A percentile compares a stretch with the other conserved stretches of the same genome.
Evolutionary conservation across 2,329 filamentous ascomycete species (phyloP).

Genomic region (Alternaria gansuensis): DNA sequence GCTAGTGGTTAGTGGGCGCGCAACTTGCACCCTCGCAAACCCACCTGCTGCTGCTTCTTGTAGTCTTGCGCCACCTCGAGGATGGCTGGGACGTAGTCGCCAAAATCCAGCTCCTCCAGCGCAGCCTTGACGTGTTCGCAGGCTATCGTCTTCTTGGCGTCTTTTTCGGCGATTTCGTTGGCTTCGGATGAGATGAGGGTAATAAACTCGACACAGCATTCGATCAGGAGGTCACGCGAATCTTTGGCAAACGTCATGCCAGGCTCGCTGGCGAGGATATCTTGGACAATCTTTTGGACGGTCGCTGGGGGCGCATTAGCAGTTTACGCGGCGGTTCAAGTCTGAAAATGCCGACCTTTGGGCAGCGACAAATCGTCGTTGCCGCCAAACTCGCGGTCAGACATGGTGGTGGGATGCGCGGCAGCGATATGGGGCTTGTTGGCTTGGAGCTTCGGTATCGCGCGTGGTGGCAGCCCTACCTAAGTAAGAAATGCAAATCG

Average conservation of each 20-base stretch:
- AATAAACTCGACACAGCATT: conserved; percentile 99
- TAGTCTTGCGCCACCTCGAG: conserved; percentile 87
- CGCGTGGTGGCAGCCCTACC: conserved; percentile 12
- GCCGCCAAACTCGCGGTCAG: conserved; percentile 56
- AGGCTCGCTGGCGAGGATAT: conserved; percentile 81
- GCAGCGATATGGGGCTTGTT: conserved; percentile 14
- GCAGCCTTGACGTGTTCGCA: conserved; percentile 98
- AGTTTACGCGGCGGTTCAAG: neutral
- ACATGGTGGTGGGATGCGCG: conserved; percentile 47
- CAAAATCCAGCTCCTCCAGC: conserved; percentile 89
- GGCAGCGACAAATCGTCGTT: conserved; percentile 56
- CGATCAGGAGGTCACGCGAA: conserved; percentile 91
- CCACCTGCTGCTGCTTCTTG: conserved; percentile 89
- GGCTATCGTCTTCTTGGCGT: conserved; percentile 98
- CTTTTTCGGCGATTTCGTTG: conserved; percentile 98
- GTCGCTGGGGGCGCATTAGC: conserved; percentile 61
- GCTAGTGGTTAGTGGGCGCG: conserved; percentile 6
- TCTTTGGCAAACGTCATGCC: conserved; percentile 93
- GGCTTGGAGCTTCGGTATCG: conserved; percentile 17
- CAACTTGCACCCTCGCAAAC: conserved; percentile 33
- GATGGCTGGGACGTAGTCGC: conserved; percentile 89
- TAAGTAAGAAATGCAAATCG: conserved; percentile 18
- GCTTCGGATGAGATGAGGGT: conserved; percentile 98
- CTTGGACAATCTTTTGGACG: conserved; percentile 85
- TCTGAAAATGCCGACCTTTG: conserved; percentile 44